Conservation (phyloP, 805 yeast species). For the Nakazawaea holstii region DNA sequence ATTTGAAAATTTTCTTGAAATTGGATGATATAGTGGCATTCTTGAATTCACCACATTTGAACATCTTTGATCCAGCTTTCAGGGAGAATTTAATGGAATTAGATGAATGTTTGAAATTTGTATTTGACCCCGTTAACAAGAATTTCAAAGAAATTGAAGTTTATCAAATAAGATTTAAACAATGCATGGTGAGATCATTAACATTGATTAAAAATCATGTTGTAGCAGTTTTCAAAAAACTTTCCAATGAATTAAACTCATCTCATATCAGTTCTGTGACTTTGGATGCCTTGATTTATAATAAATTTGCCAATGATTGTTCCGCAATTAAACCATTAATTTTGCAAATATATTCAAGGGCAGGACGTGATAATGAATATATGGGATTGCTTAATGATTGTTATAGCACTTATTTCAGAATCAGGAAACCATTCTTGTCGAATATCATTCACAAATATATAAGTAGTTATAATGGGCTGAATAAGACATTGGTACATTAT, state of each 20-base stretch:
- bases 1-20: slow-evolving; percentile 59
- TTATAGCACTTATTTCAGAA: slow-evolving; percentile 53
- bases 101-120: slow-evolving; percentile 63
- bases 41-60: slow-evolving; percentile 63
- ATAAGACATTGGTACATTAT: slow-evolving; percentile 44
- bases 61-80: slow-evolving; percentile 58
- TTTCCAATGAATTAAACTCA: slow-evolving; percentile 19
- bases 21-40: slow-evolving; percentile 65
- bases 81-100: slow-evolving; percentile 43
- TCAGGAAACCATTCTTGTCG: slow-evolving; percentile 45
- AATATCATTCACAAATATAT: slow-evolving; percentile 27
- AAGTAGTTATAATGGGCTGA: slow-evolving; percentile 15
- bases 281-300: slow-evolving; percentile 60
- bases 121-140: slow-evolving; percentile 41
- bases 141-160: slow-evolving; percentile 61
- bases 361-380: slow-evolving; percentile 35
- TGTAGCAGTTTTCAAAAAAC: slow-evolving; percentile 32
- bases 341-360: slow-evolving; percentile 21
- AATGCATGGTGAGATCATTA: slow-evolving; percentile 77
- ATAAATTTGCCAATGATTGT: slow-evolving; percentile 45
- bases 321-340: slow-evolving; percentile 17
- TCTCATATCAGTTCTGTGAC: slow-evolving; percentile 31
- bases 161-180: slow-evolving; percentile 69
- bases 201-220: slow-evolving; percentile 70
- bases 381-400: slow-evolving; percentile 65